A percentile compares a stretch with the other conserved stretches of the same genome.
Evolutionary conservation across 176 grass and related monocot genomes (phyloP).

Genomic region (Thalia dealbata): DNA sequence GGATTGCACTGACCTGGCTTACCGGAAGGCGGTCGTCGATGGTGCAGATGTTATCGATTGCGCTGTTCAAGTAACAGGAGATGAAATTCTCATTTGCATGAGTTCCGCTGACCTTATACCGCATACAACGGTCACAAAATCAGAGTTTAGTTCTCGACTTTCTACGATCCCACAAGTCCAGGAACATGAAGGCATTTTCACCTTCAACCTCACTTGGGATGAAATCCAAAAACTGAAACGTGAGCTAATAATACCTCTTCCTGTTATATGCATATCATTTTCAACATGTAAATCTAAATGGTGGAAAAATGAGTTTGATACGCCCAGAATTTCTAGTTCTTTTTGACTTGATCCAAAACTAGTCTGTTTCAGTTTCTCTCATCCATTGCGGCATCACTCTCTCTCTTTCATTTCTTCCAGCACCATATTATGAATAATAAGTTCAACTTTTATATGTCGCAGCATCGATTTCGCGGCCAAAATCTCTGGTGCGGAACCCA

Average conservation of each 20-base stretch:
- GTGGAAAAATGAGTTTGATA: not conserved
- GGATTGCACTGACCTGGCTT: slow-evolving; percentile 71
- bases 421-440: not conserved
- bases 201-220: slow-evolving; percentile 72
- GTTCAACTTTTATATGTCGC: slow-evolving; percentile 16
- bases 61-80: slow-evolving; percentile 56
- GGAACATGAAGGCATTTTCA: slow-evolving; percentile 37
- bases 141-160: slow-evolving; percentile 24
- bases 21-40: slow-evolving; percentile 41
- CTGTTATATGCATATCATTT: not conserved
- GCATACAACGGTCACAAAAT: slow-evolving; percentile 38
- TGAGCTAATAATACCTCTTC: slow-evolving; percentile 30
- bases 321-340: not conserved
- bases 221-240: slow-evolving; percentile 50
- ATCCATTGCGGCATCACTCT: not conserved
- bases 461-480: slow-evolving; percentile 61
- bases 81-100: slow-evolving; percentile 69
- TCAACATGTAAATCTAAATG: slow-evolving; percentile 6
- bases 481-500: slow-evolving; percentile 47
- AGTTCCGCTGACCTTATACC: slow-evolving; percentile 47
- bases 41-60: slow-evolving; percentile 91
- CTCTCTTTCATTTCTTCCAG: not conserved
- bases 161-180: slow-evolving; percentile 30
- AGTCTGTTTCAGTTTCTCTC: too few relatives aligned
- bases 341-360: too few relatives aligned